A percentile compares a stretch with the other conserved stretches of the same genome.
Evolutionary conservation across 441 rosid species (phyloP).

Genomic region (Dalechampia spathulata): DNA sequence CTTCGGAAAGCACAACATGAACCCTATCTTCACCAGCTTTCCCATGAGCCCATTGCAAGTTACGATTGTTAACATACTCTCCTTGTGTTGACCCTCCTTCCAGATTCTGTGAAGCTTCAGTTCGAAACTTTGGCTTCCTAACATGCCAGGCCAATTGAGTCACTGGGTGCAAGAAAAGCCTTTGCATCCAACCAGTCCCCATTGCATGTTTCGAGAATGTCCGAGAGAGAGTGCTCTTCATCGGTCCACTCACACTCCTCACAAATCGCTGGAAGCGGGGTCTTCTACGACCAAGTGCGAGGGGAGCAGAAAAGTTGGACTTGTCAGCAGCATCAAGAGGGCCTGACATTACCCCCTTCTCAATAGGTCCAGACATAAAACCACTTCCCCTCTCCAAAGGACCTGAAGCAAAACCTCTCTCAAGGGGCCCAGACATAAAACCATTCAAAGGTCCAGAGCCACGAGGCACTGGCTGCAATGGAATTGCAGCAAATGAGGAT

Average conservation of each 20-base stretch:
- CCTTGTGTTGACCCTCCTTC: slow-evolving; percentile 54
- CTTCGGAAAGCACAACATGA: slow-evolving; percentile 93
- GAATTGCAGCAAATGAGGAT: slow-evolving; percentile 83
- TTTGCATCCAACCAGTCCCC: slow-evolving; percentile 70
- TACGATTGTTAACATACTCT: slow-evolving; percentile 44
- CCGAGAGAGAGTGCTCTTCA: slow-evolving; percentile 66
- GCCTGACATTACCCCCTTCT: slow-evolving; percentile 91
- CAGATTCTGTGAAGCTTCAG: slow-evolving; percentile 47
- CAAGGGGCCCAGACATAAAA: slow-evolving; percentile 92
- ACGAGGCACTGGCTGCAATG: slow-evolving; percentile 88
- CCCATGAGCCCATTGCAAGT: slow-evolving; percentile 99
- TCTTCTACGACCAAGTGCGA: slow-evolving; percentile 52
- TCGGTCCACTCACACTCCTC: slow-evolving; percentile 90
- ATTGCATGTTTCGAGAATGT: slow-evolving; percentile 76
- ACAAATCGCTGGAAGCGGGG: slow-evolving; percentile 59
- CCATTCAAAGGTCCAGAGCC: slow-evolving; percentile 82
- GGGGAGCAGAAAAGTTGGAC: slow-evolving; percentile 92
- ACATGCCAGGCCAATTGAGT: slow-evolving; percentile 63
- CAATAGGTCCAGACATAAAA: slow-evolving; percentile 94
- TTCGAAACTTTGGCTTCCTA: slow-evolving; percentile 57
- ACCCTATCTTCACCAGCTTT: slow-evolving; percentile 97
- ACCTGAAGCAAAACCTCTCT: slow-evolving; percentile 87
- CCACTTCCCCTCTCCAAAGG: slow-evolving; percentile 79
- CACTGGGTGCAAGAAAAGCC: slow-evolving; percentile 68
- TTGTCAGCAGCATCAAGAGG: slow-evolving; percentile 75